Conservation (phyloP, 176 grass and related monocot species). For the Otatea glauca region DNA sequence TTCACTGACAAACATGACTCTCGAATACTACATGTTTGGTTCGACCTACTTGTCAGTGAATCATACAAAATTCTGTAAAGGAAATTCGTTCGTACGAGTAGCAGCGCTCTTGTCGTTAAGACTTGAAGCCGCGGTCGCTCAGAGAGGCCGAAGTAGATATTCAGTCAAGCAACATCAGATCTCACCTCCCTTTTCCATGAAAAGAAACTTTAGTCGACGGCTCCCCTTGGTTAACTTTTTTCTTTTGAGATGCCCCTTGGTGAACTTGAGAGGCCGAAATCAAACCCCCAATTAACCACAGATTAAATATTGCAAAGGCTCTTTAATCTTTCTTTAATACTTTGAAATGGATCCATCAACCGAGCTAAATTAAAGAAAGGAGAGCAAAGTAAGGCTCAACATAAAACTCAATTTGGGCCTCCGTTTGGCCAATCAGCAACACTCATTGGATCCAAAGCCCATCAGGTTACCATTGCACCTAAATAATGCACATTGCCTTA, state of each 20-base stretch:
- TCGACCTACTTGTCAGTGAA: neutral
- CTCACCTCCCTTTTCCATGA: neutral
- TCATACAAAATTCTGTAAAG: neutral
- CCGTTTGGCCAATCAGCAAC: neutral
- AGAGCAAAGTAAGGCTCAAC: neutral
- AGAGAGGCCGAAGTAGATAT: neutral
- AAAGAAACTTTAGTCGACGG: neutral
- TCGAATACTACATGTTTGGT: neutral
- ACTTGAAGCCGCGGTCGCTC: neutral
- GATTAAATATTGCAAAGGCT: neutral
- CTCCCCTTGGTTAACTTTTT: neutral
- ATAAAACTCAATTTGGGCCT: neutral
- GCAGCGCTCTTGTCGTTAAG: neutral
- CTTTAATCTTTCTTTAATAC: too few relatives aligned
- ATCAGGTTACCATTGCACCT: neutral
- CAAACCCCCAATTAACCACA: neutral
- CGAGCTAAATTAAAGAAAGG: neutral
- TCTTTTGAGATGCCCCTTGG: neutral
- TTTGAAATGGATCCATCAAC: too few relatives aligned
- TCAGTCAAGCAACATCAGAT: neutral
- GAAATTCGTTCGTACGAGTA: neutral
- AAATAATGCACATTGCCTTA: neutral
- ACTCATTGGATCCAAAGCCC: slow-evolving; percentile 31
- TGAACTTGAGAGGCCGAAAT: slow-evolving; percentile 15
- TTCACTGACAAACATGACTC: neutral